Evolutionary conservation across 441 rosid genomes (phyloP).

Genomic region (Gossypium schwendimanii): DNA sequence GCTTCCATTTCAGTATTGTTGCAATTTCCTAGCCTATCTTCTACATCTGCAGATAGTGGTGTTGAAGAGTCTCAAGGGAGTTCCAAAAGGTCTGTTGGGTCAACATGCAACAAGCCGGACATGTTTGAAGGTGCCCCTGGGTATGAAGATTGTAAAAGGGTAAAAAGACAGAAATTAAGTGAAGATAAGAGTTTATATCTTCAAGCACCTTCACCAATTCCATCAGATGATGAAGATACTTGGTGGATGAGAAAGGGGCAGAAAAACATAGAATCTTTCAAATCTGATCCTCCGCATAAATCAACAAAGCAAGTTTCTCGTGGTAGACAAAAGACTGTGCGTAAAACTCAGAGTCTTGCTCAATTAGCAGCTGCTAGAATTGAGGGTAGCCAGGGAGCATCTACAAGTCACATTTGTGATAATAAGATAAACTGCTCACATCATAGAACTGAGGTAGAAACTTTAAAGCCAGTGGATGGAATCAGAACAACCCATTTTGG

Average conservation of each 20-base stretch:
- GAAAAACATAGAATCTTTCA: conserved; percentile 48
- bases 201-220: conserved; percentile 64
- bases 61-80: conserved; percentile 67
- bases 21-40: conserved; percentile 57
- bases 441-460: conserved; percentile 48
- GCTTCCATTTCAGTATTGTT: conserved; percentile 61
- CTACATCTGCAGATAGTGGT: conserved; percentile 38
- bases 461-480: conserved; percentile 50
- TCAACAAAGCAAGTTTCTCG: conserved; percentile 64
- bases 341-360: conserved; percentile 85
- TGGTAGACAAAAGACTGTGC: conserved; percentile 84
- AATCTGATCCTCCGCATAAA: conserved; percentile 63
- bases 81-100: conserved; percentile 58
- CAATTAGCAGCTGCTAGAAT: conserved; percentile 93
- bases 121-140: conserved; percentile 60
- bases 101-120: conserved; percentile 49
- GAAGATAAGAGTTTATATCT: conserved; percentile 66
- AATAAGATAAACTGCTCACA: conserved; percentile 65
- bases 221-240: conserved; percentile 83
- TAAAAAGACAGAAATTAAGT: conserved; percentile 62
- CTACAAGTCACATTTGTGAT: conserved; percentile 95
- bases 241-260: conserved; percentile 93
- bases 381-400: conserved; percentile 98
- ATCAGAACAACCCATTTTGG: conserved; percentile 35
- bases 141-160: conserved; percentile 87